Evolutionary conservation across 2,329 filamentous ascomycete species (phyloP), one percentile per base, ranked within the genome.

Genomic region (Tolypocladium tundrense): DNA sequence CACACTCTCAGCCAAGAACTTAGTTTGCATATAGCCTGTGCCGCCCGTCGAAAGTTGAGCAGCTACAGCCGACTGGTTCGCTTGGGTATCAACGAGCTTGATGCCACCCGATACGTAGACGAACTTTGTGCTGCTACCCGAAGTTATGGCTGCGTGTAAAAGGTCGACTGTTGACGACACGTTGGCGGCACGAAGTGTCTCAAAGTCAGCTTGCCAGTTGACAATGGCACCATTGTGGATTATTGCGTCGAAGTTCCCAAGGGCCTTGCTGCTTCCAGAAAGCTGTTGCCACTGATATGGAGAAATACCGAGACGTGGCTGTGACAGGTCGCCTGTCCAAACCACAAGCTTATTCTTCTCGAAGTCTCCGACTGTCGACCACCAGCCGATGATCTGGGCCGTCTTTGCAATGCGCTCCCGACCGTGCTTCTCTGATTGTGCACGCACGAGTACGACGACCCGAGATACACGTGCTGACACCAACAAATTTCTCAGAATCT

Each of bases 191-290:
- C 82, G 83, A 63, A 96, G 79, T 45, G 84, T 82, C 14, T 84
- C 80, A 71, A 96, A 96, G 8, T 83, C 85, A 64, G 86, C 80
- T 39, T 95, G 85, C 91, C 90, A 96, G 69, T 96, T 87, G 10
- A 89, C 85, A 43, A 79, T 76, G 21, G 90, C 90, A 53, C 90
- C 92, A 67, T 96, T 96, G 76, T 96, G 88, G 43, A 91, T 81
- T 11, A 91, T 77, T 1, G 85, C 80, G 67, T 95, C 88, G 1
- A 87, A 86, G 42, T 85, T 78, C 6, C 53, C 56, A n/a, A 13
- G 19, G 5, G 10, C 19, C 14, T 48, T 48, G 14, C 24, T 31
- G 24, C 31, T 16, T 4, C 45, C 45, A 19, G 24, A 48, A 48
- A 96, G 69, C 11, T 73, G 76, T 54, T 86, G 76, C 87, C 88